Percentiles rank a stretch among this genome's conserved stretches.
Evolutionary conservation across 257 asterid genomes (phyloP).

Genomic region (Solanum corneliomulleri): DNA sequence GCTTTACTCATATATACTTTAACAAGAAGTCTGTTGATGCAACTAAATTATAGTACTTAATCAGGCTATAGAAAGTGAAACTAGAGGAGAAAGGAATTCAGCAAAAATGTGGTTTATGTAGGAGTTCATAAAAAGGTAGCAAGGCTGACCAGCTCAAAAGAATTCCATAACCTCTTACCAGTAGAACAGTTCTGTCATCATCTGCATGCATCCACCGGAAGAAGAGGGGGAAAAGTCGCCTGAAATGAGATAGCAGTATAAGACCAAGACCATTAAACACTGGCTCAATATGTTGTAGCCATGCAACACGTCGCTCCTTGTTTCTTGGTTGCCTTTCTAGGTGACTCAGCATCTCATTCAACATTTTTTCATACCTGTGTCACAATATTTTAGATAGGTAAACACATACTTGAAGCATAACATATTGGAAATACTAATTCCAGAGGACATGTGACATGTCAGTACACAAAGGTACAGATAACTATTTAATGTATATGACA

Average conservation of each 20-base stretch:
- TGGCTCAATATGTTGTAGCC: constrained; percentile 72
- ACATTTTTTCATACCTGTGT: constrained; percentile 72
- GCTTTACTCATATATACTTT: neutral
- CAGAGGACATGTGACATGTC: neutral
- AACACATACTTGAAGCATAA: neutral
- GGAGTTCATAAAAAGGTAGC: neutral
- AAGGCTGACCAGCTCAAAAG: neutral
- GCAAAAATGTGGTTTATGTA: neutral
- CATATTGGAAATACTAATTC: neutral
- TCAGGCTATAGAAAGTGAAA: neutral
- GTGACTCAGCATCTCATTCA: constrained; percentile 78
- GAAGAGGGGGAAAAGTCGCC: constrained; percentile 82
- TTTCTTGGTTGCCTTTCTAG: constrained; percentile 90
- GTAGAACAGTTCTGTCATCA: constrained; percentile 72
- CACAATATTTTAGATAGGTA: neutral
- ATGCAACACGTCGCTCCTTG: constrained; percentile 64
- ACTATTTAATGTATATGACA: neutral
- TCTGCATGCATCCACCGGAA: constrained; percentile 88
- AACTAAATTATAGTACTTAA: neutral
- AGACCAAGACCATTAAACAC: constrained; percentile 64
- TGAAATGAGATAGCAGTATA: constrained; percentile 62
- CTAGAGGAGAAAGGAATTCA: neutral
- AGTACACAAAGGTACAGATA: neutral
- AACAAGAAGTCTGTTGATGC: neutral
- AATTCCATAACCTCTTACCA: constrained; percentile 38